These are phyloP conservation scores for Fonsecaea monophora DNA, from an alignment of 2,329 filamentous ascomycete genomes.

Conservation along the genomic window DNA sequence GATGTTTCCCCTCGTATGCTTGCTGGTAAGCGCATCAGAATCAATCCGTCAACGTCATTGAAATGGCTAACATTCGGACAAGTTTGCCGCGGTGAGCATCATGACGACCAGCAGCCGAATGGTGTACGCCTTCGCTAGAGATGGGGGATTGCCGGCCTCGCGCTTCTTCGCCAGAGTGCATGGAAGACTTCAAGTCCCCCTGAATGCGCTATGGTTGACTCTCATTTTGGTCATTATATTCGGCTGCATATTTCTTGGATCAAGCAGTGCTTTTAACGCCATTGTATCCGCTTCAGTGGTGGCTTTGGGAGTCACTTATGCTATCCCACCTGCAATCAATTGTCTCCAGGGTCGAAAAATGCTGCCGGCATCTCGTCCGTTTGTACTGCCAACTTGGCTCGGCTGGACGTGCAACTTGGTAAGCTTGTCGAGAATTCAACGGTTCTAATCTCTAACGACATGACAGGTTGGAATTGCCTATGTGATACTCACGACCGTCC, in stretches of 20 bases:
- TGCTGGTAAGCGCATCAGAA: constrained; percentile 29
- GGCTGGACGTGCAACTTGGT: constrained; percentile 68
- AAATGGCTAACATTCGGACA: constrained; percentile 48
- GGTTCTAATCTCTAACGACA: constrained; percentile 27
- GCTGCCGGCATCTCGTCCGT: constrained; percentile 65
- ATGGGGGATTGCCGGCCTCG: constrained; percentile 63
- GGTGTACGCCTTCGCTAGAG: constrained; percentile 71
- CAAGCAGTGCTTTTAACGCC: constrained; percentile 71
- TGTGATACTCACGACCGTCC: constrained; percentile 72
- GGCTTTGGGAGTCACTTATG: constrained; percentile 74
- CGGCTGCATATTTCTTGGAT: constrained; percentile 73
- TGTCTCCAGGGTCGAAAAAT: constrained; percentile 69
- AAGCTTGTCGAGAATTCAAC: constrained; percentile 33
- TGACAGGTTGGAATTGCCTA: constrained; percentile 64
- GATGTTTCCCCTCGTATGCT: constrained; percentile 52
- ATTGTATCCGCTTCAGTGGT: constrained; percentile 75
- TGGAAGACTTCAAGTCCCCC: constrained; percentile 65
- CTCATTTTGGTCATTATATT: constrained; percentile 69
- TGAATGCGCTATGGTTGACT: constrained; percentile 70
- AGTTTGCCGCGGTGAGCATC: constrained; percentile 67
- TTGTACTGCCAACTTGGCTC: constrained; percentile 61
- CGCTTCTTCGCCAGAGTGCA: constrained; percentile 66
- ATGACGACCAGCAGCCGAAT: constrained; percentile 72
- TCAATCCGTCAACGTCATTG: neutral
- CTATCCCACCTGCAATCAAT: constrained; percentile 75